phyloP scores from a whole-genome alignment of 2,329 filamentous ascomycete species.

The Coleophoma crateriformis region DNA sequence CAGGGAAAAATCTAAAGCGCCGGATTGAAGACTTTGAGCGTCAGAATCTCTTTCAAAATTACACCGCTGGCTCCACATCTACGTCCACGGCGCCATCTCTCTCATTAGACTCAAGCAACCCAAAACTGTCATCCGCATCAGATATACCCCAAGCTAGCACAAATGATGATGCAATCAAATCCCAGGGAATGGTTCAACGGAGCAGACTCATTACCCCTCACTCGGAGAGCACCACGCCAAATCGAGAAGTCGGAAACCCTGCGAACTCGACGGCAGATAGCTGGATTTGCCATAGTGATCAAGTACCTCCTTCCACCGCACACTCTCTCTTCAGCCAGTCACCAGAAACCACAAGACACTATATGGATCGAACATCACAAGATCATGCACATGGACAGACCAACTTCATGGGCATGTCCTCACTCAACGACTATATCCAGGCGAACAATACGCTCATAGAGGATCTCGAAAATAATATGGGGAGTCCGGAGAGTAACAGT shows the following conservation, averaged over 20 bases:
- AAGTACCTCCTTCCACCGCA: background rate
- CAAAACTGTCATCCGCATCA: background rate
- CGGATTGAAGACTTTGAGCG: conserved; percentile 4
- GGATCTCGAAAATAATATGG: background rate
- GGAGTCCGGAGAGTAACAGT: background rate
- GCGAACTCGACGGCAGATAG: background rate
- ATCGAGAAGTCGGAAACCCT: background rate
- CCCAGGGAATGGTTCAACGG: background rate
- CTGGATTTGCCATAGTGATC: background rate
- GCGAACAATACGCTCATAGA: background rate
- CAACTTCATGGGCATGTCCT: background rate
- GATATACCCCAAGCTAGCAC: background rate
- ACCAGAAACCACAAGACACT: background rate
- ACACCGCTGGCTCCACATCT: background rate
- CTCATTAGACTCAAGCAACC: background rate
- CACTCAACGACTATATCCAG: background rate
- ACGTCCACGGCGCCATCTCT: background rate
- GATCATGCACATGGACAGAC: background rate
- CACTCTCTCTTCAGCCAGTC: background rate
- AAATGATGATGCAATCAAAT: background rate
- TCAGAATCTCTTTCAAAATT: background rate
- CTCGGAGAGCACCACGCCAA: background rate
- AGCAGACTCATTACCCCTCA: background rate
- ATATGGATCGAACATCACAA: background rate
- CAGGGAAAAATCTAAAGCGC: conserved; percentile 3